Evolutionary conservation across 208 protist genomes (phyloP).

Genomic region (Leishmania guyanensis): DNA sequence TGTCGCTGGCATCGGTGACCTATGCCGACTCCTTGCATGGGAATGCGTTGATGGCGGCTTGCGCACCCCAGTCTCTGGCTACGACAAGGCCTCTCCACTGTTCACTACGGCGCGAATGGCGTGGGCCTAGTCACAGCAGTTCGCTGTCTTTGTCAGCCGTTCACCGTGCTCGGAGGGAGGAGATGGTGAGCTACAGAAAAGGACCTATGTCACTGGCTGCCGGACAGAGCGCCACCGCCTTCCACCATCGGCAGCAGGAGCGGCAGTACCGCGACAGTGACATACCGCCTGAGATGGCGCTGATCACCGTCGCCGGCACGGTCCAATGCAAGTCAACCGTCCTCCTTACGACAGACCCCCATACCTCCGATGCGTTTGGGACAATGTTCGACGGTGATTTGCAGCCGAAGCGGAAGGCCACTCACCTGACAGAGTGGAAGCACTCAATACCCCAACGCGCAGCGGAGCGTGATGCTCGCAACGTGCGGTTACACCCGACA

Average conservation of each 20-base stretch:
- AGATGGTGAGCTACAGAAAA: constrained; percentile 24
- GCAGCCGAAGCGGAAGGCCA: constrained; percentile 35
- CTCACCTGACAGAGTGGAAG: constrained; percentile 13
- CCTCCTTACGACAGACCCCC: constrained; percentile 31
- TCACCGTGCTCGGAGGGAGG: constrained; percentile 35
- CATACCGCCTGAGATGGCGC: constrained; percentile 46
- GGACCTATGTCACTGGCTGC: constrained; percentile 6
- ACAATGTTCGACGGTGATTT: constrained; percentile 52
- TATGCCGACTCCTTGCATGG: constrained; percentile 44
- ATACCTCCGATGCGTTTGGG: constrained; percentile 51
- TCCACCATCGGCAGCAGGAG: constrained; percentile 14
- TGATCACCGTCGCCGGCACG: constrained; percentile 52
- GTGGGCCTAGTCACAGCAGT: constrained; percentile 62
- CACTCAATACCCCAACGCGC: constrained; percentile 20
- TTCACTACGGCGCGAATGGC: constrained; percentile 52
- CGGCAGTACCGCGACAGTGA: constrained; percentile 22
- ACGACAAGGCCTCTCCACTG: constrained; percentile 34
- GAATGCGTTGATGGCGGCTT: constrained; percentile 65
- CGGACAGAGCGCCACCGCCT: constrained; percentile 18
- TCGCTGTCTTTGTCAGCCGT: constrained; percentile 49
- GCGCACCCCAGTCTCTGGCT: constrained; percentile 53
- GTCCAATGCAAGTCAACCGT: constrained; percentile 34
- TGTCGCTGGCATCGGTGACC: constrained; percentile 43
- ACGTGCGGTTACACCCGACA: constrained; percentile 30
- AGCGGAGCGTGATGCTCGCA: constrained; percentile 23